Evolutionary conservation across 2,329 filamentous ascomycete genomes (phyloP).

Genomic region (Phyllosticta citriasiana): DNA sequence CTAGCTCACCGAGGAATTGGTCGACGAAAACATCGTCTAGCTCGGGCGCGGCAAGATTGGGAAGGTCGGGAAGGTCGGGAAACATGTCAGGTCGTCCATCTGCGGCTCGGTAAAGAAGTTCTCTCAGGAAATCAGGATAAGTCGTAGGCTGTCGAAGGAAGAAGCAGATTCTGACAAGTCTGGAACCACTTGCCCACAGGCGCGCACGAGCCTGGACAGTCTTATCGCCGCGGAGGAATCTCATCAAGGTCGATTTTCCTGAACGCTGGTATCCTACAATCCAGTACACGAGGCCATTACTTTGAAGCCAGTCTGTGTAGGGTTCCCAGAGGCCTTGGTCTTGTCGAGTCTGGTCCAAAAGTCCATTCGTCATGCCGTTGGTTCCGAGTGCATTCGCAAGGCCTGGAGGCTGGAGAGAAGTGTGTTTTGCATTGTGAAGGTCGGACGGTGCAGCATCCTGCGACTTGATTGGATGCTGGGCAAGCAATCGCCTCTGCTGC

Average conservation of each 20-base stretch:
- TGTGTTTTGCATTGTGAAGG: not conserved
- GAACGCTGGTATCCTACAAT: constrained; percentile 37
- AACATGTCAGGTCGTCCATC: not conserved
- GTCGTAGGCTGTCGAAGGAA: constrained; percentile 12
- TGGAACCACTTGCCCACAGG: not conserved
- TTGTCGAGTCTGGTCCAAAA: not conserved
- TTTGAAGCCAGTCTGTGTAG: constrained; percentile 14
- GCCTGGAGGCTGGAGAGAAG: not conserved
- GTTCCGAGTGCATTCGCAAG: not conserved
- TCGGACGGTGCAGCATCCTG: not conserved
- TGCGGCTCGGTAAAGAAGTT: constrained; percentile 6
- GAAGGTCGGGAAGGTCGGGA: not conserved
- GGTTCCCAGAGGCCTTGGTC: constrained; percentile 6
- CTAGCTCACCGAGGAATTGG: not conserved
- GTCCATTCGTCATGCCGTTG: not conserved
- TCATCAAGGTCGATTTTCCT: constrained; percentile 40
- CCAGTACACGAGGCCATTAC: constrained; percentile 15
- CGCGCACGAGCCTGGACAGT: constrained; percentile 2
- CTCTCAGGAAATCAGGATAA: constrained; percentile 1
- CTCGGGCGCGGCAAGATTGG: not conserved
- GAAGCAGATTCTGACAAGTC: not conserved
- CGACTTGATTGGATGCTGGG: not conserved
- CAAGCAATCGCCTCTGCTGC: not conserved
- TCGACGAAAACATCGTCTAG: not conserved
- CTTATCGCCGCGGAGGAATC: constrained; percentile 13